Evolutionary conservation across 345 rosid genomes (phyloP).

Genomic region (Citrus maxima): DNA sequence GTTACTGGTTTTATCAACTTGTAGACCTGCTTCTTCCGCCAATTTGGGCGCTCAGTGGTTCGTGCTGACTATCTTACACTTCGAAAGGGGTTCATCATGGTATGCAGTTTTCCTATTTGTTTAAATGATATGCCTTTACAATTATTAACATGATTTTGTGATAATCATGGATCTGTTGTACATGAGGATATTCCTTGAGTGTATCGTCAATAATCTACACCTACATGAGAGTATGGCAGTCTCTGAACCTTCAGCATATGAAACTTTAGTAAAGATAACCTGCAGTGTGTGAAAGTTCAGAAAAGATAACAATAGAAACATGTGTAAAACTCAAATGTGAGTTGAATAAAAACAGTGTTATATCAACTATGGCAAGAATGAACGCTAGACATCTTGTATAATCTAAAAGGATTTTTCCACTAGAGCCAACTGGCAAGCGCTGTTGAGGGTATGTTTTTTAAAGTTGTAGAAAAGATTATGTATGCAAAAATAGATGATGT

Average conservation of each 20-base stretch:
- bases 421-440: neutral
- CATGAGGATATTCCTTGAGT: neutral
- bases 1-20: conserved; percentile 17
- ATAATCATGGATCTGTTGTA: neutral
- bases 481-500: neutral
- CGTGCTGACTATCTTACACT: conserved; percentile 86
- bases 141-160: neutral
- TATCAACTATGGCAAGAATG: neutral
- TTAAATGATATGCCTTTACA: neutral
- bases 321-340: neutral
- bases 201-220: neutral
- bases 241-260: neutral
- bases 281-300: neutral
- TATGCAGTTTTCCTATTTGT: conserved; percentile 28
- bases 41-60: conserved; percentile 84
- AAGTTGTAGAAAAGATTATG: neutral
- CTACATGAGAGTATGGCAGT: neutral
- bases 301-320: neutral
- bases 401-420: neutral
- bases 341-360: neutral
- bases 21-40: conserved; percentile 92
- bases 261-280: neutral
- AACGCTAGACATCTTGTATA: neutral
- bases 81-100: conserved; percentile 82
- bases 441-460: neutral